Evolutionary conservation across 2,329 filamentous ascomycete genomes (phyloP).

Genomic region (Cladosporium oxysporum): DNA sequence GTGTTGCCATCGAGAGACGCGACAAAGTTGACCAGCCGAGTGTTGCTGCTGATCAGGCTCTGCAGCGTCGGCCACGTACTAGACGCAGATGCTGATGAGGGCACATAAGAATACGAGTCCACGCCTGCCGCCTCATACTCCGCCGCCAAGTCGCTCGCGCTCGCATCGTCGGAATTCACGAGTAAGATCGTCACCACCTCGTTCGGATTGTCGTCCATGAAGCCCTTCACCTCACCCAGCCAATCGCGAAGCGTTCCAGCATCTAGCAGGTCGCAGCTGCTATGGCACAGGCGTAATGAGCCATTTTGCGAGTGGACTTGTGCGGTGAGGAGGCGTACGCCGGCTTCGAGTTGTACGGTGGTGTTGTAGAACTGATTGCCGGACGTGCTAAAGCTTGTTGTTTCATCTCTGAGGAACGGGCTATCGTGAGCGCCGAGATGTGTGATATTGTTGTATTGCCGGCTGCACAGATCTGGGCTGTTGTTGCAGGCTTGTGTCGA

Average conservation of each 20-base stretch:
- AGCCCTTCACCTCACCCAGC: constrained; percentile 59
- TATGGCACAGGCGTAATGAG: constrained; percentile 58
- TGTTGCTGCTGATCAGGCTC: constrained; percentile 44
- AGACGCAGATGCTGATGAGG: constrained; percentile 26
- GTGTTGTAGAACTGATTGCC: constrained; percentile 62
- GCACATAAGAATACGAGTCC: constrained; percentile 45
- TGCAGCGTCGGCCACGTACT: constrained; percentile 50
- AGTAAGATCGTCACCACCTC: constrained; percentile 34
- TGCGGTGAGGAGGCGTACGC: constrained; percentile 65
- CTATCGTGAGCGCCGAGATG: constrained; percentile 66
- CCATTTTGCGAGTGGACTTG: constrained; percentile 58
- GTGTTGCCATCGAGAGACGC: constrained; percentile 42
- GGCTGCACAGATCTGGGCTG: constrained; percentile 55
- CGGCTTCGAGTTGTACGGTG: constrained; percentile 59
- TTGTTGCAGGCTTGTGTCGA: constrained; percentile 55
- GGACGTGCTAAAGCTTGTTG: constrained; percentile 13
- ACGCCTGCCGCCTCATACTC: constrained; percentile 56
- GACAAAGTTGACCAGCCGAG: constrained; percentile 46
- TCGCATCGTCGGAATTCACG: constrained; percentile 25
- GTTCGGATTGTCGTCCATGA: constrained; percentile 51
- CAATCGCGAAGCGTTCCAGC: constrained; percentile 57
- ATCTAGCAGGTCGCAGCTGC: constrained; percentile 57
- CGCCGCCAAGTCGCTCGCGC: constrained; percentile 40
- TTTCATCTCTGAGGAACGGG: constrained; percentile 48
- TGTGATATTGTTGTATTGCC: constrained; percentile 61